Evolutionary conservation across 352 stramenopile species (phyloP), one percentile per base, ranked within the genome.

Genomic region (Phytophthora sansomeana): DNA sequence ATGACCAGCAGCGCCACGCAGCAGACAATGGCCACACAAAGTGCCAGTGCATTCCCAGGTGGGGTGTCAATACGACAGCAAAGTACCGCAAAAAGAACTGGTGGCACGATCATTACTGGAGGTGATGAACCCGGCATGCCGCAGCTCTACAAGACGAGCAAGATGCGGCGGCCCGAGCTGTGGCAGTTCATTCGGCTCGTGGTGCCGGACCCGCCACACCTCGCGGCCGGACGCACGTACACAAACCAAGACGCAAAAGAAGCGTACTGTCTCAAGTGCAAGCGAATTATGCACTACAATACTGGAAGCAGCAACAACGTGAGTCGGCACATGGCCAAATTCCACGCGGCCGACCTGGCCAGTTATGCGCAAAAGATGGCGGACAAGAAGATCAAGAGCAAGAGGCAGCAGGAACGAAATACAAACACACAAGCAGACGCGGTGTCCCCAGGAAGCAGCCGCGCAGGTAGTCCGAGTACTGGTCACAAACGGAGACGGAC

Each of bases 161-260:
- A 85, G 71, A 85, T 85, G 77, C 67, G 77, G 26, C 77, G 77
- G n/a, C 77, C 77, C 0, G 77, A 85, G 62, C 57, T 85, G 44
- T 85, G 77, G 77, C 77, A 85, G 68, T 85, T 85, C 46, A 82
- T 85, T 33, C 74, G 77, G 21, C 52, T 85, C 2, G 77, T 85
- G n/a, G 77, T 80, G 44, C 77, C 77, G 0, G 77, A 85, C 28
- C 77, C 77, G 16, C 77, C 74, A 16, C 59, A 80, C 24, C 41
- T 85, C 10, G 71, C 77, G 8, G 57, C 64, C 4, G 74, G 67
- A 26, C 72, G 70, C 47, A 81, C 62, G 21, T 85, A 85, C 74
- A 81, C 77, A 42, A 85, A 85, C 58, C 77, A 80, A 55, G 77
- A 85, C 64, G 77, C 77, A 17, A 76, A 81, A 49, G 74, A 85